Conservation (phyloP, 2,329 filamentous ascomycete genomes). For the Diaporthe longicolla region DNA sequence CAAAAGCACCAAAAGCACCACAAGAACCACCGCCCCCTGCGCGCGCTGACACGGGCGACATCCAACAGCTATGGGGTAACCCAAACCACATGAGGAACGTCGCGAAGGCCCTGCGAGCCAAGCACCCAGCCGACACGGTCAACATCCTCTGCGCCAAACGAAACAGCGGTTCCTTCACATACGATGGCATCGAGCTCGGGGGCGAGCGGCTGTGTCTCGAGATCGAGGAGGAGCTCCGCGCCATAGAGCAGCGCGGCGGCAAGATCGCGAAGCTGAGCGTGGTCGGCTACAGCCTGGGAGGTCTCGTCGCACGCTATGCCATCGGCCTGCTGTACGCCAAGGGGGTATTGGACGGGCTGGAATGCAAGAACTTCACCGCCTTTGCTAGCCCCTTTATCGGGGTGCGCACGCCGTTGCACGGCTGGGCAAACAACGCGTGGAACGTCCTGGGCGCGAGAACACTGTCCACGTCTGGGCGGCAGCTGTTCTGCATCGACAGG, state of each 20-base stretch:
- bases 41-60: constrained; percentile 36
- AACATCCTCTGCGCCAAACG: constrained; percentile 80
- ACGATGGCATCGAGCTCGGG: constrained; percentile 77
- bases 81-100: constrained; percentile 80
- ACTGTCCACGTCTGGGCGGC: constrained; percentile 85
- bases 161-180: constrained; percentile 80
- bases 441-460: constrained; percentile 88
- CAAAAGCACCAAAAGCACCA: too few species aligned
- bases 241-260: constrained; percentile 73
- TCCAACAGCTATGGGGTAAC: constrained; percentile 79
- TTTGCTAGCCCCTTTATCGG: constrained; percentile 90
- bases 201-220: constrained; percentile 77
- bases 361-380: constrained; percentile 93
- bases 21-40: background rate
- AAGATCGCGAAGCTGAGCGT: constrained; percentile 87
- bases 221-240: constrained; percentile 74
- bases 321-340: constrained; percentile 86
- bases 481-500: constrained; percentile 88
- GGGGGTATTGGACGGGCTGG: constrained; percentile 82
- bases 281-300: constrained; percentile 91
- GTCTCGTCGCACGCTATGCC: constrained; percentile 87
- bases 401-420: constrained; percentile 78
- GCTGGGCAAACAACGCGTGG: constrained; percentile 77
- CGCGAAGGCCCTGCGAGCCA: constrained; percentile 73
- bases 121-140: constrained; percentile 73